phyloP scores from a whole-genome alignment of 2,329 filamentous ascomycete genomes.

The Pezizomycotina sp. region DNA sequence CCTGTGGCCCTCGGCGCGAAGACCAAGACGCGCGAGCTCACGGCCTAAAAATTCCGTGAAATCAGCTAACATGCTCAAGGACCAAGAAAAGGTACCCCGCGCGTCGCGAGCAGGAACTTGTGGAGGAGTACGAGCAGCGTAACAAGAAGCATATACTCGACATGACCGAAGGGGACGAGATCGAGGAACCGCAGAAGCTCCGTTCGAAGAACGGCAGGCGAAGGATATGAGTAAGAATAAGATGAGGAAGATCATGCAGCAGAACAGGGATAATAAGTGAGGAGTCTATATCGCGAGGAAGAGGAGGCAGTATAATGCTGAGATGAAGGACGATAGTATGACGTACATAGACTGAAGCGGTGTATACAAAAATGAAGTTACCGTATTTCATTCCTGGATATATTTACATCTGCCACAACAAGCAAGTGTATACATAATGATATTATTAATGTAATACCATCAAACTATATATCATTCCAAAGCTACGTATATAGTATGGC shows the following conservation, averaged over 20 bases:
- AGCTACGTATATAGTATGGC: too few species aligned
- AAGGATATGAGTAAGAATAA: not conserved
- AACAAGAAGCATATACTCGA: constrained; percentile 23
- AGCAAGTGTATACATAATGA: too few species aligned
- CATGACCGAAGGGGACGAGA: constrained; percentile 23
- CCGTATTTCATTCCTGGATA: too few species aligned
- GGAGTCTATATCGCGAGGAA: not conserved
- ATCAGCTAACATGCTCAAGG: constrained; percentile 37
- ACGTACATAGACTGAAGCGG: too few species aligned
- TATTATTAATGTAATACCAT: too few species aligned
- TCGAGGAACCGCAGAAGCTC: constrained; percentile 12
- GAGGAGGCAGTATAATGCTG: not conserved
- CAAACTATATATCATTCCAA: too few species aligned
- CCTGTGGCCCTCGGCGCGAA: constrained; percentile 94
- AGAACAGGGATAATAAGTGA: not conserved
- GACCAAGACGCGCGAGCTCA: constrained; percentile 48
- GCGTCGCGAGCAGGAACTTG: constrained; percentile 25
- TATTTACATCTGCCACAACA: too few species aligned
- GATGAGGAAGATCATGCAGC: not conserved
- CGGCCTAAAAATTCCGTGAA: too few species aligned
- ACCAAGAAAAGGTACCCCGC: constrained; percentile 30
- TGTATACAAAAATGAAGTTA: too few species aligned
- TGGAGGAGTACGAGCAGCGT: constrained; percentile 20
- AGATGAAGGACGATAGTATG: too few species aligned
- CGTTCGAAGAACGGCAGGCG: not conserved